phyloP scores from a whole-genome alignment of 331 rosid species.

The Dryas integrifolia region DNA sequence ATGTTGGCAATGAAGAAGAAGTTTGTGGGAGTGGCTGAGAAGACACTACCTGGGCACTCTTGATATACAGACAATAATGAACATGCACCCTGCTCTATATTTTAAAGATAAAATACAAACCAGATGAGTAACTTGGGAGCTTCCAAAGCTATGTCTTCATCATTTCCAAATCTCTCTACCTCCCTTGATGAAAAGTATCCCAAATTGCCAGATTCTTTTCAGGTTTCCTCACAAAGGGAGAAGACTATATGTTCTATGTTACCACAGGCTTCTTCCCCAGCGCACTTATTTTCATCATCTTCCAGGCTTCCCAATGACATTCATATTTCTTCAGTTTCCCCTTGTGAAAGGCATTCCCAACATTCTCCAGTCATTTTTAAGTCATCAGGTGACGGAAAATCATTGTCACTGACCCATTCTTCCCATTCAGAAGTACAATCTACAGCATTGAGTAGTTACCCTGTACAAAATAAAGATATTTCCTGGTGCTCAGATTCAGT shows the following conservation, averaged over 20 bases:
- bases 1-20: constrained; percentile 23
- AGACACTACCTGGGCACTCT: constrained; percentile 5
- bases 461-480: constrained; percentile 41
- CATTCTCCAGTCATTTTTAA: constrained; percentile 45
- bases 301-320: constrained; percentile 31
- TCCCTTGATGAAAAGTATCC: constrained; percentile 40
- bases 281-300: constrained; percentile 41
- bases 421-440: constrained; percentile 43
- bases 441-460: constrained; percentile 34
- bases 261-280: constrained; percentile 42
- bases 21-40: constrained; percentile 25
- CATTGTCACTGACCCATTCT: constrained; percentile 37
- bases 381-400: constrained; percentile 34
- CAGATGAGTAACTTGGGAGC: constrained; percentile 34
- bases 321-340: constrained; percentile 36
- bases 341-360: constrained; percentile 38
- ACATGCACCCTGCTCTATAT: constrained; percentile 28
- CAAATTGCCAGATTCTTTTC: constrained; percentile 50
- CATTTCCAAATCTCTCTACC: constrained; percentile 49
- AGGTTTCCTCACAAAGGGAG: constrained; percentile 41
- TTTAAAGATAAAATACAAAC: constrained; percentile 32
- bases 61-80: constrained; percentile 2
- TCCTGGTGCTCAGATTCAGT: constrained; percentile 67
- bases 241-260: constrained; percentile 34
- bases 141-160: constrained; percentile 44